Base-by-base conservation (phyloP, 2,329 filamentous ascomycete species). In the Endocalyx cinctus region DNA sequence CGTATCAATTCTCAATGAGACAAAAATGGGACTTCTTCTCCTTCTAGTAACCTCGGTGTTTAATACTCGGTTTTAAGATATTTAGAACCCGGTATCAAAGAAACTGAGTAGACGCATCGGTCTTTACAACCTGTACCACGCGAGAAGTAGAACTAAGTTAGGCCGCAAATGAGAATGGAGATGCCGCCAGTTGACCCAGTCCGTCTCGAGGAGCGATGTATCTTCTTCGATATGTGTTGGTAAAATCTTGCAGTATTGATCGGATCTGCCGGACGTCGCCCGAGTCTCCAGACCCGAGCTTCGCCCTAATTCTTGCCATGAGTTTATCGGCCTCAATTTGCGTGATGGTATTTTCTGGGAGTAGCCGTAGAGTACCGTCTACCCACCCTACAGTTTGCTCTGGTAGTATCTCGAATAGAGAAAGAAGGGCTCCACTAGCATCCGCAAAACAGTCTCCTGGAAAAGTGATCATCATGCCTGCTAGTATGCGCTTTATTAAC, bases 401-500 rank as follows among this genome's bases (percentile, higher is more conserved):
- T 0, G 92, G 92, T 54, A 94, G 69, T 25, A 97, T 67, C 58
- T 95, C 84, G 55, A 98, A 95, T 44, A 97, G 71, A 4, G 83
- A 82, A 39, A 98, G 77, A 33, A 98, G 66, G n/a, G 95, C 87
- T 5, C 88, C 89, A 30, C 87, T 95, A 12, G 88, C 89, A 55
- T 98, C 92, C 1, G 89, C 82, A 54, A 97, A 94, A 63, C 89
- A 96, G 59, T 97, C 92, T 27, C 86, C 79, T 0, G 92, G 94
- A 64, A 98, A 98, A 1, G 84, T 94, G 58, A 96, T 96, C 90
- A 98, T 97, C 89, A 98, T 94, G 39, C 92, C 92, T 1, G 89
- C 92, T 66, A 98, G 73, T 37, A 94, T 82, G 43, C 89, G 84
- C 62, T 95, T 90, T 6, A 92, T 82, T 17, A 98, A 70, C 35